phyloP scores from a whole-genome alignment of 768 basidiomycete genomes.

The Pilatotrama ljubarskyi region DNA sequence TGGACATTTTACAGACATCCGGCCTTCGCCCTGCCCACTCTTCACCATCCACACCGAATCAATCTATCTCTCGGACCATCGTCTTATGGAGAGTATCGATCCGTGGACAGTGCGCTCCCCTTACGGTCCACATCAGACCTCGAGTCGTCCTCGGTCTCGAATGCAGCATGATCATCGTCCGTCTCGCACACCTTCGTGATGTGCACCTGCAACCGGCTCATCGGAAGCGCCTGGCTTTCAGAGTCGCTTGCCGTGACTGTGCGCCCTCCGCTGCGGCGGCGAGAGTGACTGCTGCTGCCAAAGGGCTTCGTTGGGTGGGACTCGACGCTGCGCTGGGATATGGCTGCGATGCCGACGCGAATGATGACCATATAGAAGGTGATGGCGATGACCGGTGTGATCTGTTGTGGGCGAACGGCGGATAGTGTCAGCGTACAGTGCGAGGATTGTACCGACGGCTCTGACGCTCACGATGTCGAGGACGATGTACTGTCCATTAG shows the following conservation, averaged over 20 bases:
- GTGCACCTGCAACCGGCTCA: constrained; percentile 10
- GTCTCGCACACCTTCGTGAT: constrained; percentile 14
- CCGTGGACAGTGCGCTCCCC: too few relatives aligned
- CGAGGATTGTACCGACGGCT: background rate
- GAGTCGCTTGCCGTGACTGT: constrained; percentile 3
- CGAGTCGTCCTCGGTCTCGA: constrained; percentile 3
- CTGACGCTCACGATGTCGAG: constrained; percentile 27
- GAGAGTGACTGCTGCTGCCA: background rate
- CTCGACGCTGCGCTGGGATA: background rate
- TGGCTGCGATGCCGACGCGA: constrained; percentile 20
- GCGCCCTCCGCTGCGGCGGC: background rate
- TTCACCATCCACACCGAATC: too few relatives aligned
- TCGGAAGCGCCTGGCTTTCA: constrained; percentile 2
- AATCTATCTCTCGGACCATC: too few relatives aligned
- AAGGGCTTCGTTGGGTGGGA: background rate
- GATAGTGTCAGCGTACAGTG: background rate
- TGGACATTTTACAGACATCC: too few relatives aligned
- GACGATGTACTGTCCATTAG: constrained; percentile 24
- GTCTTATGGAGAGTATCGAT: too few relatives aligned
- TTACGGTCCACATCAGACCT: background rate
- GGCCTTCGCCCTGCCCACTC: too few relatives aligned
- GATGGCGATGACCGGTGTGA: constrained; percentile 29
- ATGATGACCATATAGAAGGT: constrained; percentile 32
- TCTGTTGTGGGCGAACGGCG: constrained; percentile 1
- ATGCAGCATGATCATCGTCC: background rate